Conservation (phyloP, 1,284 basidiomycete species). For the Ustilago nuda region DNA sequence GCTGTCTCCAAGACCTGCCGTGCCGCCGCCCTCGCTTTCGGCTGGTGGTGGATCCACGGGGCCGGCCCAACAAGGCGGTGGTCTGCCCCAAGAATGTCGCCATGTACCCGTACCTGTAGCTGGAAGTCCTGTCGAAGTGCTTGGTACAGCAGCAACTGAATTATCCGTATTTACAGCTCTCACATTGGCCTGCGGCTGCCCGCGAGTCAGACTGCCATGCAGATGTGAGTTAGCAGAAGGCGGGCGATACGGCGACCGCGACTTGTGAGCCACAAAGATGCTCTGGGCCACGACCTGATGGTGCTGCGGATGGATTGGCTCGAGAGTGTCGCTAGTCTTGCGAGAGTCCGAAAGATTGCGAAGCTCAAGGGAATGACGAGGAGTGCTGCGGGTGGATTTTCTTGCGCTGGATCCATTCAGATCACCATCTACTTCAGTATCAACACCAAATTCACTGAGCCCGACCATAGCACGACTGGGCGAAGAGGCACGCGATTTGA, state of each 20-base stretch:
- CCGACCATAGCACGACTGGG: conserved; percentile 33
- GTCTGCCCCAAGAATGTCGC: conserved; percentile 62
- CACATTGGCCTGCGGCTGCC: background rate
- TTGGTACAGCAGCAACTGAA: background rate
- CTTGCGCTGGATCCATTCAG: conserved; percentile 10
- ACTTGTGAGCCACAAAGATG: conserved; percentile 62
- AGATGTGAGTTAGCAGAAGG: conserved; percentile 60
- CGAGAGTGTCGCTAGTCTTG: conserved; percentile 8
- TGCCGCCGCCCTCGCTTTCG: background rate
- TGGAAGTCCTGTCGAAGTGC: conserved; percentile 21
- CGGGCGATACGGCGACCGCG: conserved; percentile 60
- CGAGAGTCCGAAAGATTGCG: conserved; percentile 25
- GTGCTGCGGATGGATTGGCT: conserved; percentile 16
- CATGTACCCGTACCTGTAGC: conserved; percentile 52
- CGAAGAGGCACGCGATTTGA: conserved; percentile 47
- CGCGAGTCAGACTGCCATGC: conserved; percentile 38
- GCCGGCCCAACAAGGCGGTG: conserved; percentile 62
- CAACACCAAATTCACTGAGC: conserved; percentile 27
- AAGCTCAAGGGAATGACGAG: conserved; percentile 41
- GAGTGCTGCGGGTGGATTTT: conserved; percentile 38
- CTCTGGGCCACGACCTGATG: conserved; percentile 39
- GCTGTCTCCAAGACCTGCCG: background rate
- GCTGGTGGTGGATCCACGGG: conserved; percentile 54
- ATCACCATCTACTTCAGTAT: conserved; percentile 17
- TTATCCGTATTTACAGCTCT: background rate